Conservation (phyloP, 495 filamentous ascomycete species). For the Talaromyces proteolyticus region DNA sequence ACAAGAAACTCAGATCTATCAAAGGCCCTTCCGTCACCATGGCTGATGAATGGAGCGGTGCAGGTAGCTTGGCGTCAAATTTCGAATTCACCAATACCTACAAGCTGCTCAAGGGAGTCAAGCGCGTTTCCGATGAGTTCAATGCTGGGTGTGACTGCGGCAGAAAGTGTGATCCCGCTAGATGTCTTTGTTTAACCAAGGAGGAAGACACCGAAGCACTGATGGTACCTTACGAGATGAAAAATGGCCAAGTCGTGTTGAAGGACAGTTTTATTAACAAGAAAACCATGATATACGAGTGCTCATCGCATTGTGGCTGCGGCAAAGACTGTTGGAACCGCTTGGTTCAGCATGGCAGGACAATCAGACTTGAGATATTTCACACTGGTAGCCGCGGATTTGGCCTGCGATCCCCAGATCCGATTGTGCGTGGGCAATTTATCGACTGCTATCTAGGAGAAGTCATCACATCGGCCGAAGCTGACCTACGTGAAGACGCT, state of each 20-base stretch:
- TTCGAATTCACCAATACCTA: slow-evolving; percentile 42
- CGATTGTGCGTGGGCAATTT: slow-evolving; percentile 73
- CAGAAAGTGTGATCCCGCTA: slow-evolving; percentile 20
- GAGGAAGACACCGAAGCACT: slow-evolving; percentile 28
- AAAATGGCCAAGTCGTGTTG: slow-evolving; percentile 16
- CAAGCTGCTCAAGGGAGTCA: slow-evolving; percentile 28
- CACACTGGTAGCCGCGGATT: slow-evolving; percentile 72
- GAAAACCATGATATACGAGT: slow-evolving; percentile 68
- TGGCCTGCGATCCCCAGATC: slow-evolving; percentile 66
- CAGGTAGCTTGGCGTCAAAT: slow-evolving; percentile 19
- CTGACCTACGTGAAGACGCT: slow-evolving; percentile 55
- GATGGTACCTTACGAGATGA: slow-evolving; percentile 30
- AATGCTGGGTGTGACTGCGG: slow-evolving; percentile 35
- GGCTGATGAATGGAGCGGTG: not conserved
- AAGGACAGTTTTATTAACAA: slow-evolving; percentile 21
- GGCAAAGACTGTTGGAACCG: slow-evolving; percentile 64
- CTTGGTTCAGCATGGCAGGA: slow-evolving; percentile 73
- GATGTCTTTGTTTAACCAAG: slow-evolving; percentile 31
- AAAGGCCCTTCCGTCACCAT: slow-evolving; percentile 22
- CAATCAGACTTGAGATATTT: slow-evolving; percentile 75
- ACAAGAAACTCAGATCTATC: slow-evolving; percentile 20
- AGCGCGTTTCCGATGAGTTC: slow-evolving; percentile 24
- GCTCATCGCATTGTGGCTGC: slow-evolving; percentile 68
- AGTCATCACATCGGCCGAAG: slow-evolving; percentile 67
- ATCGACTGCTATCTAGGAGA: slow-evolving; percentile 88